A percentile compares a stretch with the other conserved stretches of the same genome.
Evolutionary conservation across 2,329 filamentous ascomycete genomes (phyloP).

Genomic region (Xylaria sp.): DNA sequence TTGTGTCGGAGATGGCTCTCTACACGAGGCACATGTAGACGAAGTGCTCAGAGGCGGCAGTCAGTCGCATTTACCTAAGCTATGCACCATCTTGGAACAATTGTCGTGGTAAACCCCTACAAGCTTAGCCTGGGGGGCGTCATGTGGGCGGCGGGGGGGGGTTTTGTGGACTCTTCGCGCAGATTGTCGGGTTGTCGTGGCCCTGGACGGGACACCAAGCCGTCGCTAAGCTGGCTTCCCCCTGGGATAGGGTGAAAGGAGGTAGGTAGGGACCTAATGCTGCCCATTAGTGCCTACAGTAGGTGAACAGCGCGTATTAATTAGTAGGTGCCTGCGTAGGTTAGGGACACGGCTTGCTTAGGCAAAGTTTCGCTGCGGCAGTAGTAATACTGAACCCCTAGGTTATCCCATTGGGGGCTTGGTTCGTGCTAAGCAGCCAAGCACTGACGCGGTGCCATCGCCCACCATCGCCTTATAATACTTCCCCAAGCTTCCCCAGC

Average conservation of each 20-base stretch:
- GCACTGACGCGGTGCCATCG: neutral
- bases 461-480: constrained; percentile 3
- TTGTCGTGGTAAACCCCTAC: constrained; percentile 20
- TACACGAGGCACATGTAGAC: neutral
- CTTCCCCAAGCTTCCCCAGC: constrained; percentile 1
- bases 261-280: too few relatives aligned
- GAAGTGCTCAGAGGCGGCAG: constrained; percentile 14
- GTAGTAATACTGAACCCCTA: neutral
- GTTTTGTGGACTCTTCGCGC: constrained; percentile 28
- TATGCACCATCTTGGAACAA: constrained; percentile 27
- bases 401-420: neutral
- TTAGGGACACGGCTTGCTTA: too few relatives aligned
- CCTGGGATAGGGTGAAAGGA: neutral
- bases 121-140: constrained; percentile 23
- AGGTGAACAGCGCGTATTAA: too few relatives aligned
- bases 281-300: too few relatives aligned
- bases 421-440: neutral
- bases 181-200: constrained; percentile 13
- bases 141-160: constrained; percentile 26
- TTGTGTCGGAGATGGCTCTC: neutral
- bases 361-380: too few relatives aligned
- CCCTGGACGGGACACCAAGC: too few relatives aligned
- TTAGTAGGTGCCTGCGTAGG: too few relatives aligned
- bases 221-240: neutral
- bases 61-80: constrained; percentile 21